Base-by-base conservation (phyloP, 345 rosid genomes). In the Heritiera littoralis region DNA sequence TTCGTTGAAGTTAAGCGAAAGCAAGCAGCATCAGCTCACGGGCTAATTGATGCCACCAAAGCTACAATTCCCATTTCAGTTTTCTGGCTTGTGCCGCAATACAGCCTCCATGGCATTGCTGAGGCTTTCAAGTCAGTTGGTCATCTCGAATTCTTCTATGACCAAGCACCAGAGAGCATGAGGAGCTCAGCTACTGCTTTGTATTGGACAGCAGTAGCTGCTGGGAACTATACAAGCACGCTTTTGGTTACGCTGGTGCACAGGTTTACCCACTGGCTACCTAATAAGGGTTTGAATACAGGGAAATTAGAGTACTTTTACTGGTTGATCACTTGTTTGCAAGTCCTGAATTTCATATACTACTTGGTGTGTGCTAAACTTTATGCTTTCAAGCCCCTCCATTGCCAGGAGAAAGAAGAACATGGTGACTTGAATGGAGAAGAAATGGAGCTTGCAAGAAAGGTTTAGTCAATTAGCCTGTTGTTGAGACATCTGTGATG, bases 101-200 rank as follows among this genome's bases (percentile, higher is more conserved):
- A 86, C 46, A 79, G 81, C 54, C 84, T 88, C 1, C 87, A 88
- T 32, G 90, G 90, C 20, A 83, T 86, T 12, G 89, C 89, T 0
- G 90, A 88, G 77, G 89, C 88, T 2, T 88, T 88, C 23, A 81
- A 81, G 86, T 65, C 86, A 10, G 80, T 88, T 23, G 91, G 89
- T 52, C 91, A 85, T 69, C 23, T 88, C 0, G 89, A 88, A 28
- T 88, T 88, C 59, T 86, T 86, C 77, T 88, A 88, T 28, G 84
- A 86, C 68, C 91, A 88, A 64, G 82, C 91, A 3, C 91, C 91
- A 0, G 91, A 88, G 65, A 86, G 91, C 78, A 88, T 86, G 91
- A 88, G 87, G 77, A 86, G 89, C 78, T 78, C 86, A 0, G 89
- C 89, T 4, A 77, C 85, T 43, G 91, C 87, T 1, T 64, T 88